Evolutionary conservation across 2,329 filamentous ascomycete genomes (phyloP).

Genomic region (Aspergillus ochraceus): DNA sequence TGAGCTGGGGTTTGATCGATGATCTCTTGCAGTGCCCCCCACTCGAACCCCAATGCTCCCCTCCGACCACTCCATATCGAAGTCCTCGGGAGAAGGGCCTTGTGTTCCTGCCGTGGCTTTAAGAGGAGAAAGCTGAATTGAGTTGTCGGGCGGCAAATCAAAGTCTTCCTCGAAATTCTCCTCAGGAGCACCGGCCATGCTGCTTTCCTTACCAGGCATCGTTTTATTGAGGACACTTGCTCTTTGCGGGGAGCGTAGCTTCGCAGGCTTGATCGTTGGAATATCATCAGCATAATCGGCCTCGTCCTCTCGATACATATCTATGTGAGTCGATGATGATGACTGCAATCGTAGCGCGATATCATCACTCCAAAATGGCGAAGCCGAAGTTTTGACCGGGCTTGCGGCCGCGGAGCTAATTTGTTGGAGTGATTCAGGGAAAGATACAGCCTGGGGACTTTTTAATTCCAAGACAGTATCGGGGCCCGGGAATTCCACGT

Average conservation of each 20-base stretch:
- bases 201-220: constrained; percentile 45
- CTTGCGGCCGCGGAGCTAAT: constrained; percentile 54
- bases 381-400: constrained; percentile 36
- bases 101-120: constrained; percentile 65
- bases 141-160: constrained; percentile 66
- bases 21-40: constrained; percentile 79
- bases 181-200: constrained; percentile 34
- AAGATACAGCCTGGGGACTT: constrained; percentile 58
- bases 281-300: constrained; percentile 64
- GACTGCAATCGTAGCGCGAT: constrained; percentile 56
- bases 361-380: constrained; percentile 30
- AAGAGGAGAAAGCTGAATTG: constrained; percentile 61
- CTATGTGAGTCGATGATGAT: constrained; percentile 53
- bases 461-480: constrained; percentile 64
- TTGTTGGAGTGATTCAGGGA: constrained; percentile 68
- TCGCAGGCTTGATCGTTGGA: constrained; percentile 68
- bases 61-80: constrained; percentile 84
- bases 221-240: constrained; percentile 54
- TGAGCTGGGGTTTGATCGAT: constrained; percentile 78
- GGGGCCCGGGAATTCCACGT: constrained; percentile 66
- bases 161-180: constrained; percentile 74
- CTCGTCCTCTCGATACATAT: constrained; percentile 64
- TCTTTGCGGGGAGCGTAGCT: constrained; percentile 55
- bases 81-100: constrained; percentile 66
- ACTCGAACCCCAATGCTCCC: constrained; percentile 89